phyloP scores from a whole-genome alignment of 179 eudicot genomes.

The Actinidia arguta region DNA sequence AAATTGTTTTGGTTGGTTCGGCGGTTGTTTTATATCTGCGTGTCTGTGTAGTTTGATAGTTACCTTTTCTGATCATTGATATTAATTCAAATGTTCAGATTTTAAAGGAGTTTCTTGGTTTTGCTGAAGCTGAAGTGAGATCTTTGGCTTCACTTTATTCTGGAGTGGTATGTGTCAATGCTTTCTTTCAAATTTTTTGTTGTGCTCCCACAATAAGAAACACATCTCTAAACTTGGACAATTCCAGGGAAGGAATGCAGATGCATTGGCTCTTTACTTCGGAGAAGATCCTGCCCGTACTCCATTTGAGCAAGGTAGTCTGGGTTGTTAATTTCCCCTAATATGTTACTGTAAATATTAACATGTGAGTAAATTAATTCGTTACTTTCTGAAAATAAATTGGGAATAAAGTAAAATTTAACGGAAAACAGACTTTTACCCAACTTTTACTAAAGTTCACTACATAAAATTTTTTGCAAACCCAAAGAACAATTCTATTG shows the following conservation, averaged over 20 bases:
- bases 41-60: neutral
- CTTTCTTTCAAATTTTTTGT: slow-evolving; percentile 1
- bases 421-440: neutral
- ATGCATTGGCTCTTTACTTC: slow-evolving; percentile 85
- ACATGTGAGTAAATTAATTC: neutral
- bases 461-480: too few species aligned
- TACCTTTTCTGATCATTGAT: slow-evolving; percentile 14
- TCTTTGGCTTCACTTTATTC: slow-evolving; percentile 83
- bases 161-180: slow-evolving; percentile 65
- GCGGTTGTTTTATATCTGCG: neutral
- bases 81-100: slow-evolving; percentile 39
- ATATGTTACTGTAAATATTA: neutral
- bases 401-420: neutral
- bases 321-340: slow-evolving; percentile 1
- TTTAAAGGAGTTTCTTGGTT: slow-evolving; percentile 72
- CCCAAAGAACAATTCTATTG: too few species aligned
- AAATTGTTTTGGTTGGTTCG: neutral
- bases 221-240: slow-evolving; percentile 16
- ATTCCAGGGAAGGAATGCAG: slow-evolving; percentile 85
- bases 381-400: neutral
- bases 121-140: slow-evolving; percentile 91
- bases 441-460: too few species aligned
- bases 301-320: slow-evolving; percentile 96
- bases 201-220: neutral
- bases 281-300: slow-evolving; percentile 98